phyloP scores from a whole-genome alignment of 306 rosid species.

The Fragaria ananassa region DNA sequence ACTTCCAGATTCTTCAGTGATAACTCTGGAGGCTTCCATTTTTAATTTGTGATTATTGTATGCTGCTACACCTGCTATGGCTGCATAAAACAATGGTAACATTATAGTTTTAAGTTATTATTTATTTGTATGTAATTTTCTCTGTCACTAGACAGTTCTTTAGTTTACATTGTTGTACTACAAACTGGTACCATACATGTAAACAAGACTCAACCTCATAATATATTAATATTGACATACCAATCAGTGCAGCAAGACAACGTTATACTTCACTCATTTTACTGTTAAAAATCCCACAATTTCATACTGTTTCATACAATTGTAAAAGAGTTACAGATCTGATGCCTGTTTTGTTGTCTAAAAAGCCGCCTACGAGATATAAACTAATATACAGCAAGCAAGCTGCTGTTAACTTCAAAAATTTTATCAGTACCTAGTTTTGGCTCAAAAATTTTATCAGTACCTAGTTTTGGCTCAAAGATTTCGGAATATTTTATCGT shows the following conservation, averaged over 20 bases:
- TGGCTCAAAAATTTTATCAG: not conserved
- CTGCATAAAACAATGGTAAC: slow-evolving; percentile 37
- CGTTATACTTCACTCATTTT: not conserved
- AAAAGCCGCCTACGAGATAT: not conserved
- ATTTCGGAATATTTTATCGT: not conserved
- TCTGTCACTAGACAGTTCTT: not conserved
- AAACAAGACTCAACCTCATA: not conserved
- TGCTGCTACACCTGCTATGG: slow-evolving; percentile 96
- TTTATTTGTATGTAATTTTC: not conserved
- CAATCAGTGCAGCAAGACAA: not conserved
- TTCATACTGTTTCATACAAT: not conserved
- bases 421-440: not conserved
- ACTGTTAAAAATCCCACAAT: not conserved
- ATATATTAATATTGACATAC: not conserved
- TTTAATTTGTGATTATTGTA: slow-evolving; percentile 83
- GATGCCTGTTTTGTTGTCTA: not conserved
- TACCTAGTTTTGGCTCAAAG: not conserved
- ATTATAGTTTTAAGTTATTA: not conserved
- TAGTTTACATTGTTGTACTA: not conserved
- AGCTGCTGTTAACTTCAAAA: not conserved
- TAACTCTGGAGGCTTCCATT: slow-evolving; percentile 58
- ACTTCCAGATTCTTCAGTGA: slow-evolving; percentile 35
- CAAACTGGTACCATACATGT: not conserved
- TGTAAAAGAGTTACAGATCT: not conserved
- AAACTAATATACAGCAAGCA: not conserved